phyloP scores from a whole-genome alignment of 495 filamentous ascomycete genomes.

The Physcia stellaris region DNA sequence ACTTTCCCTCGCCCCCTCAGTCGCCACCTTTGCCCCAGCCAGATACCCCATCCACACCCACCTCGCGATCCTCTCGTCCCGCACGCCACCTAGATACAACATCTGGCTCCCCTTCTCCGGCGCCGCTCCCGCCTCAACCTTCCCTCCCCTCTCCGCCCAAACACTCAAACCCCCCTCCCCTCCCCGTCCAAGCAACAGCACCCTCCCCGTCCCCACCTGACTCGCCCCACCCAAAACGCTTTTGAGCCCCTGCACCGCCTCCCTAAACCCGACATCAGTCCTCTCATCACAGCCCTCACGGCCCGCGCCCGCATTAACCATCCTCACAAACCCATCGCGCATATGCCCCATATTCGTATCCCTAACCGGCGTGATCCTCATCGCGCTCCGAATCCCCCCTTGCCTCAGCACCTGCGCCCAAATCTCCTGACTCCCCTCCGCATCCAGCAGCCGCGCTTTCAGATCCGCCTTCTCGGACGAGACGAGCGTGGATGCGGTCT shows the following conservation, averaged over 20 bases:
- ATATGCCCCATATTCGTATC: conserved; percentile 89
- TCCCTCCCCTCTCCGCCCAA: conserved; percentile 42
- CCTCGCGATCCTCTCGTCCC: conserved; percentile 66
- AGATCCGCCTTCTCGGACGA: conserved; percentile 60
- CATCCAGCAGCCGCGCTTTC: conserved; percentile 52
- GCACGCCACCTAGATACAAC: conserved; percentile 48
- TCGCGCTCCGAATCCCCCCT: conserved; percentile 49
- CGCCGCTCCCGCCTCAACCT: conserved; percentile 25
- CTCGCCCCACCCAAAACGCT: conserved; percentile 57
- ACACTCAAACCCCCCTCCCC: conserved; percentile 50
- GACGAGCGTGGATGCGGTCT: conserved; percentile 64
- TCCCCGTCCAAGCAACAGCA: conserved; percentile 60
- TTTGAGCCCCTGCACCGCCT: conserved; percentile 62
- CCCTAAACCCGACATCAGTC: conserved; percentile 55
- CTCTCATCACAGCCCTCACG: conserved; percentile 21
- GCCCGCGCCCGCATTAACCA: conserved; percentile 43
- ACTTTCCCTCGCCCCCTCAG: conserved; percentile 63
- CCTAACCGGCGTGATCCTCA: conserved; percentile 69
- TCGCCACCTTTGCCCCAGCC: conserved; percentile 74
- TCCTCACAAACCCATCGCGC: conserved; percentile 78
- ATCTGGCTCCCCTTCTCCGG: conserved; percentile 24
- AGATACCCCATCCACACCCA: conserved; percentile 85
- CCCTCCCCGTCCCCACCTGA: conserved; percentile 52
- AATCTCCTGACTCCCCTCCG: conserved; percentile 46
- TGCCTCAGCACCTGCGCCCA: conserved; percentile 61